Conservation (phyloP, 2,329 filamentous ascomycete species). For the Polytolypa hystricis region DNA sequence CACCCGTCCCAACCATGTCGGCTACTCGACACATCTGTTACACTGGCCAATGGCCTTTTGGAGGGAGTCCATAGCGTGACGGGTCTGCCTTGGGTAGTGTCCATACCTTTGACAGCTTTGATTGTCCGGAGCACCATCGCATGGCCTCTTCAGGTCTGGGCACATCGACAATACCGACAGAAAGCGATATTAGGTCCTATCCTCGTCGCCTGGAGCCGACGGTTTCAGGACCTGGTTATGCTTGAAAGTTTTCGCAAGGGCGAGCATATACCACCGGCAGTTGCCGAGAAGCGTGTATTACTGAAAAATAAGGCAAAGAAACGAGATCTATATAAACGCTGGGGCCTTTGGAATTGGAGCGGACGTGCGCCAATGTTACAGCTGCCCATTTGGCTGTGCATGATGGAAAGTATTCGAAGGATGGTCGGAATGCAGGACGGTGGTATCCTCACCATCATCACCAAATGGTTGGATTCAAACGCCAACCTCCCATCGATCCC, state of each 20-base stretch:
- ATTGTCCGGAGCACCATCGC: constrained; percentile 38
- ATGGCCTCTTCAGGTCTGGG: constrained; percentile 37
- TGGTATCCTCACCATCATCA: not conserved
- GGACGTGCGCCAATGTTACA: constrained; percentile 26
- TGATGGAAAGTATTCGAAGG: constrained; percentile 38
- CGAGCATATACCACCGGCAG: constrained; percentile 8
- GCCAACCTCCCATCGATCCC: constrained; percentile 15
- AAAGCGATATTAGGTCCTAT: constrained; percentile 36
- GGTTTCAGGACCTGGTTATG: constrained; percentile 1
- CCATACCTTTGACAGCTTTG: constrained; percentile 45
- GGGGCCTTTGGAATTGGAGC: constrained; percentile 25
- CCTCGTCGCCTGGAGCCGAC: constrained; percentile 24
- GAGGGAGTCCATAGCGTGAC: constrained; percentile 40
- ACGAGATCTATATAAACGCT: constrained; percentile 22
- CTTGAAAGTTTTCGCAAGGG: not conserved
- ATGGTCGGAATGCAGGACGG: constrained; percentile 36
- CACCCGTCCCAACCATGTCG: constrained; percentile 37
- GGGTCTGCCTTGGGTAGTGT: constrained; percentile 43
- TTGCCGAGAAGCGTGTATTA: constrained; percentile 11
- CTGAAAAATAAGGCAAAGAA: constrained; percentile 17
- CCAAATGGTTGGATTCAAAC: constrained; percentile 1
- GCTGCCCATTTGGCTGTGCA: constrained; percentile 35
- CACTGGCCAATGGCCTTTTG: constrained; percentile 36
- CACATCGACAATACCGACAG: constrained; percentile 27
- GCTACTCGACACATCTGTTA: constrained; percentile 33